Base-by-base conservation (phyloP, 2,329 filamentous ascomycete species). In the Torrubiella hemipterigena region DNA sequence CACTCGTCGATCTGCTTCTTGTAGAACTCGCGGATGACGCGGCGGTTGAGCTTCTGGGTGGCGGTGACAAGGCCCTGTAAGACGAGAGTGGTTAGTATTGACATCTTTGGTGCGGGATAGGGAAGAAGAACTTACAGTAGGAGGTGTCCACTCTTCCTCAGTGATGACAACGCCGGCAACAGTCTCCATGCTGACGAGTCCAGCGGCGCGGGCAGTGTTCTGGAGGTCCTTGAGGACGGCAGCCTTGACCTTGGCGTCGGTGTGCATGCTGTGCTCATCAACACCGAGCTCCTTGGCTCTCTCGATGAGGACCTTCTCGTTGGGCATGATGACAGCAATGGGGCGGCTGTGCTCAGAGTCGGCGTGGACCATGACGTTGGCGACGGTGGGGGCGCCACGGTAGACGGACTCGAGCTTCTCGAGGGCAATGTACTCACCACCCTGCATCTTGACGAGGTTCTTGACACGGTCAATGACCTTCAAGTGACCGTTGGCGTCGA, bases 351-450 rank as follows among this genome's bases (percentile, higher is more conserved):
- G 73, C 43, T 80, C 72, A 41, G 71, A 58, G 36, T 84, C 81
- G 25, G 84, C 87, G 49, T 91, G 81, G 25, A 94, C 70, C 65
- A 91, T 91, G 51, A 95, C 76, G 59, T 93, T 93, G 37, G 73
- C 72, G 14, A 94, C 84, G 8, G 81, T 72, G n/a, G 74, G 69
- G 8, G 72, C 73, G 27, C 83, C 77, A 39, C 87, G 79, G 63
- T 95, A 96, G 33, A 93, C 69, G 4, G 87, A 81, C 61, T 96
- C 89, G 37, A 96, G 76, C 65, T 87, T 95, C 65, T 96, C 89
- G 4, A 98, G 72, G 15, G 89, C 91, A 54, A 96, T 93, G 58
- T 96, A 96, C 66, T 96, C 89, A 44, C 89, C 89, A 38, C 87
- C 86, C 42, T 84, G 73, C 40, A 91, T 87, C 76, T 96, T 96